phyloP scores from a whole-genome alignment of 1,284 basidiomycete species.

The Gomphus sp. region DNA sequence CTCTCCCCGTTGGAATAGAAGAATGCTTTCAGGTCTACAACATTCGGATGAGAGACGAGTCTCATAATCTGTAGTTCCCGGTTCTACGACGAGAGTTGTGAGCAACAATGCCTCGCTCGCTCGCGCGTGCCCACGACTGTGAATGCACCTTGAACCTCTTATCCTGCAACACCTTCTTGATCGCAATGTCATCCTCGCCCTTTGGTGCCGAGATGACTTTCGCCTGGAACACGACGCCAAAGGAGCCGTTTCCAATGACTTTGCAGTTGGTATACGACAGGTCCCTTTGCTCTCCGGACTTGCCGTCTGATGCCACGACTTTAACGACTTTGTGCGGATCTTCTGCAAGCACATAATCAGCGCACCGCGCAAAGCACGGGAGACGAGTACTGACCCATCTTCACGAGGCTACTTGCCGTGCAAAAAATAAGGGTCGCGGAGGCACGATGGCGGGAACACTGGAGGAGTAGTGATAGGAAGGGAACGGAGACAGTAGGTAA shows the following conservation, averaged over 20 bases:
- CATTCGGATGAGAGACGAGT: conserved; percentile 94
- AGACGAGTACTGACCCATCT: conserved; percentile 7
- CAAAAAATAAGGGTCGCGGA: background rate
- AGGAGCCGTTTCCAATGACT: conserved; percentile 97
- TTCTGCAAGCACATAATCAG: conserved; percentile 35
- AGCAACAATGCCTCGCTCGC: conserved; percentile 3
- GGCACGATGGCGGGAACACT: background rate
- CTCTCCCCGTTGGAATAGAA: conserved; percentile 97
- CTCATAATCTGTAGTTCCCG: conserved; percentile 99
- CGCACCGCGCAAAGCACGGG: conserved; percentile 7
- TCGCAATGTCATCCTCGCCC: conserved; percentile 84
- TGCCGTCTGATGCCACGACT: conserved; percentile 92
- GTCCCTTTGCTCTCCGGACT: conserved; percentile 81
- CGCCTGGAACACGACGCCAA: conserved; percentile 95
- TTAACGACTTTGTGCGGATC: conserved; percentile 94
- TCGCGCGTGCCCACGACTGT: conserved; percentile 15
- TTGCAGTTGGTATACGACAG: conserved; percentile 97
- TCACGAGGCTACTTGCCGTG: conserved; percentile 1
- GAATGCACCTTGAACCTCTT: conserved; percentile 93
- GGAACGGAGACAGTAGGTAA: background rate
- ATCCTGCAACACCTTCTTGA: conserved; percentile 99
- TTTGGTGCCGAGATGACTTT: conserved; percentile 56
- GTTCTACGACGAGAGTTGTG: conserved; percentile 50
- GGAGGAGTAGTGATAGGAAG: background rate
- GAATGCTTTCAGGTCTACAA: conserved; percentile 95